phyloP scores from a whole-genome alignment of 805 yeast species.

The Starmerella potacharoeniae region DNA sequence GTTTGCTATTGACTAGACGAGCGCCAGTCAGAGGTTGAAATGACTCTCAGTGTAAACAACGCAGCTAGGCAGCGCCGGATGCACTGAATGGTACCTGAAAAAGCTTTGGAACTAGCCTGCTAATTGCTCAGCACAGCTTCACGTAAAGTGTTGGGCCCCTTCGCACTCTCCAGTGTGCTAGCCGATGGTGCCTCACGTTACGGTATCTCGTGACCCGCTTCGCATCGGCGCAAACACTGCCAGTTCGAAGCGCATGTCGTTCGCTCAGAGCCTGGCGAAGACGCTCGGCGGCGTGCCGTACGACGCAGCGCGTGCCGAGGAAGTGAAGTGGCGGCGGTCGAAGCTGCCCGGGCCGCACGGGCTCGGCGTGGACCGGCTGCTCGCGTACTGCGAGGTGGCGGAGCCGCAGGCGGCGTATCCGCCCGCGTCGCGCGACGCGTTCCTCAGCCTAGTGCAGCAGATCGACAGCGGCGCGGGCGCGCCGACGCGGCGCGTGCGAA shows the following conservation, averaged over 20 bases:
- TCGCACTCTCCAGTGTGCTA: too few species aligned
- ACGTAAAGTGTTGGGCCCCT: too few species aligned
- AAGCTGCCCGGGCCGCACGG: neutral
- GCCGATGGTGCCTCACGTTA: neutral
- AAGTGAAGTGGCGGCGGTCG: constrained; percentile 2
- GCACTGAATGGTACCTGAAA: too few species aligned
- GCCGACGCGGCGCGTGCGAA: neutral
- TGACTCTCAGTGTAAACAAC: too few species aligned
- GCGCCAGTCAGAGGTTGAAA: too few species aligned
- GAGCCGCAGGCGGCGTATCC: constrained; percentile 10
- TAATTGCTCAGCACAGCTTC: too few species aligned
- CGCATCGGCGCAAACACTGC: neutral
- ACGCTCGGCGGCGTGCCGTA: constrained; percentile 12
- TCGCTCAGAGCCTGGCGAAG: constrained; percentile 16
- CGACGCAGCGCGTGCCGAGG: neutral
- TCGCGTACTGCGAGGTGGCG: constrained; percentile 4
- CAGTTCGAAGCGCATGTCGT: constrained; percentile 11
- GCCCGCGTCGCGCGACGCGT: constrained; percentile 7
- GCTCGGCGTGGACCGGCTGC: constrained; percentile 15
- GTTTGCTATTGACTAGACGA: too few species aligned
- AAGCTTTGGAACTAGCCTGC: too few species aligned
- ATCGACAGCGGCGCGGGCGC: constrained; percentile 3
- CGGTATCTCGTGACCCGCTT: neutral
- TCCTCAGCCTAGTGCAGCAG: constrained; percentile 3
- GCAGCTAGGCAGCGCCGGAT: too few species aligned